Base-by-base conservation (phyloP, 73 alveolate species). In the Effrenium voratum region DNA sequence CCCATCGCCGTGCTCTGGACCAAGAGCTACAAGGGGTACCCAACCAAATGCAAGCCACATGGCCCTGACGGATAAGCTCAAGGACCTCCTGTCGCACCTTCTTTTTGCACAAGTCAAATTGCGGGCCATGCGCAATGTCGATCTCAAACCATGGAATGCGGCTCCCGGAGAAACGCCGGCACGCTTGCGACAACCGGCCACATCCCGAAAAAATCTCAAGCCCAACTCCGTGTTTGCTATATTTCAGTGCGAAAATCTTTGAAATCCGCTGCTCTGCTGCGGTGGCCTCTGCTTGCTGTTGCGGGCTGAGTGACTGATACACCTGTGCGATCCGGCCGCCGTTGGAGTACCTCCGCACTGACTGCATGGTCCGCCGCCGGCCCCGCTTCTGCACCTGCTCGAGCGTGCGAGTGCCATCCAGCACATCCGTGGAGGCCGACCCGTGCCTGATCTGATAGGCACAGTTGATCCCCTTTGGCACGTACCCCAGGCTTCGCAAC, bases 391-490 rank as follows among this genome's bases (percentile, higher is more conserved):
- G 68, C 30, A 86, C 41, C 38, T 63, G 70, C 8, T 6, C 19
- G 68, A 86, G 68, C 1, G 63, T 3, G 30, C 94, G 77, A 2
- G 55, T 15, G 13, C 59, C 59, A 0, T 36, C 19, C 22, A 84
- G 80, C 10, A 19, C 81, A 10, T 84, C 94, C 10, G 81, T 41
- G 3, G 84, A 59, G 3, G 94, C 94, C 1, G 66, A n/a, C 34
- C 94, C 94, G 49, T 60, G 94, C 1, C 94, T 30, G n/a, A 86
- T 16, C 68, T 86, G 94, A n/a, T 86, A 84, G 49, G 50, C 38
- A 49, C 72, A 47, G 50, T 24, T 8, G 38, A 83, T 38, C 57
- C 93, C 93, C 38, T 19, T 34, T 41, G 49, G 40, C 57, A 22
- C 38, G 79, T 50, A 83, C 26, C 43, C 57, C 52, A 52, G 57